Base-by-base conservation (phyloP, 495 filamentous ascomycete species). In the Darksidea phi region DNA sequence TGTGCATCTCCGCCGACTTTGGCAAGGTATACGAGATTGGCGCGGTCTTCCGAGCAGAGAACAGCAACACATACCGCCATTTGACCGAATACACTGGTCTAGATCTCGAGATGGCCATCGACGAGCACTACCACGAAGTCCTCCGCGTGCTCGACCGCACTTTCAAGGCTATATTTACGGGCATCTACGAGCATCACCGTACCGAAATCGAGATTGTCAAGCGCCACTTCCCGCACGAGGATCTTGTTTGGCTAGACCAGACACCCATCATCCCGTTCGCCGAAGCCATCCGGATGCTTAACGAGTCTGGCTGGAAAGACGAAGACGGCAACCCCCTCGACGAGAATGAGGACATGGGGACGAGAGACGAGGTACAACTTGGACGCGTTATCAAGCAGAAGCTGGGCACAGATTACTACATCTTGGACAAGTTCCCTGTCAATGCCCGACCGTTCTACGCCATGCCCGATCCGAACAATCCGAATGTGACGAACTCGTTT, bases 31-130 rank as follows among this genome's bases (percentile, higher is more conserved):
- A 89, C 71, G 88, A 91, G 70, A 86, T 95, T 56, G 90, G 89
- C 0, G 88, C 90, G 3, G 93, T 97, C 8, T 98, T 96, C 85
- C 83, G 93, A 71, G 94, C 94, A 0, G 94, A 97, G 78, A 96
- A 97, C 74, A 92, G 87, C 55, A 96, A 96, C 71, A 98, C 94
- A 0, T 90, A 95, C 69, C 81, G 94, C 52, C 94, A 98, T 74
- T 88, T 97, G 85, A 97, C 91, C 12, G 94, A 96, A 79, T 98
- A 96, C 76, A 90, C 89, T 43, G 94, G 94, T 73, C 88, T 98
- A 59, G 94, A 98, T 89, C 78, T 97, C 69, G 94, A 97, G 72
- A 97, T 96, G 88, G 91, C 91, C 36, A 96, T 97, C 73, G 82
- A 88, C 54, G 77, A 89, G 55, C 82, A 91, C 75, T 97, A 97